These are phyloP conservation scores for Candida argentea DNA, from an alignment of 805 yeast species.

Conservation along the genomic window DNA sequence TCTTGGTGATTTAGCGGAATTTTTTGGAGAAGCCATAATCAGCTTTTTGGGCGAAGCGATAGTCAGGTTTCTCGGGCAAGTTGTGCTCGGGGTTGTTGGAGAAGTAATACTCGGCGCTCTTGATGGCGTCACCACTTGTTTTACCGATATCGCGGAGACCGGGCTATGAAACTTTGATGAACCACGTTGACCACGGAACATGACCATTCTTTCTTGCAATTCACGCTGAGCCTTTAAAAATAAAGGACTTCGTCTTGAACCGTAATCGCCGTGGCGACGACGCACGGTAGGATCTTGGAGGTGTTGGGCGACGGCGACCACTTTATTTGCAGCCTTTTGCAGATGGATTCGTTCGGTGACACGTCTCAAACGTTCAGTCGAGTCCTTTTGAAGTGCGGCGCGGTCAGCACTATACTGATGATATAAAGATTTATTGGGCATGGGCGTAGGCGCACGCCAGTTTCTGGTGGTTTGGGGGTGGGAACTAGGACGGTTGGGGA, in stretches of 20 bases:
- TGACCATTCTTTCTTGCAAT: conserved; percentile 22
- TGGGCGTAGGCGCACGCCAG: conserved; percentile 4
- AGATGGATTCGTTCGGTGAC: conserved; percentile 29
- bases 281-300: conserved; percentile 21
- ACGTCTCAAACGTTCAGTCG: conserved; percentile 33
- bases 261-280: no score
- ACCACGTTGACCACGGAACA: conserved; percentile 15
- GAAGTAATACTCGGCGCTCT: no score
- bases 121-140: no score
- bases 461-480: conserved; percentile 22
- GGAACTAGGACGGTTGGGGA: conserved; percentile 31
- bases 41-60: no score
- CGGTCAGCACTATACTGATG: conserved; percentile 28
- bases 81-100: no score
- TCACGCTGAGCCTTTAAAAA: conserved; percentile 27
- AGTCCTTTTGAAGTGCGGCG: conserved; percentile 32
- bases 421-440: conserved; percentile 32
- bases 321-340: conserved; percentile 28
- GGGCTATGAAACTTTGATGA: conserved; percentile 5
- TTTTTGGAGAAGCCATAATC: no score
- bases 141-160: no score
- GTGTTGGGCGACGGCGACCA: conserved; percentile 15
- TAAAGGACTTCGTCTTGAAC: no score
- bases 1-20: no score
- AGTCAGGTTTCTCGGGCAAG: no score